Evolutionary conservation across 768 basidiomycete genomes (phyloP), one percentile per base, ranked within the genome.

Genomic region (Rhodotorula graminis): DNA sequence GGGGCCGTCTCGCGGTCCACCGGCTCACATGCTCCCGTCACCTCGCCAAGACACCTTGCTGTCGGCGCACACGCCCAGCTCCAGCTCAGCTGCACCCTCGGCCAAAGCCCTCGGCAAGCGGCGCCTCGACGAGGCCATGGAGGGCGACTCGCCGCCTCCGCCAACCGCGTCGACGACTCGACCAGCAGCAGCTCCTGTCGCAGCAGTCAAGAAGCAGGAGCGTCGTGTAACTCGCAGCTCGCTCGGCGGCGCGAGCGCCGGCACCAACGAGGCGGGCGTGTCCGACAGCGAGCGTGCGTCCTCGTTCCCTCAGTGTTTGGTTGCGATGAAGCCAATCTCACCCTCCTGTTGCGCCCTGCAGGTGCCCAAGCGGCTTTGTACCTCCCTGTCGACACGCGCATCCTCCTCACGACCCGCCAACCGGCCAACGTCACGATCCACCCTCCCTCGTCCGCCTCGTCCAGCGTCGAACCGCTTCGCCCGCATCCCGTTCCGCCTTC

Each of bases 41-140:
- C 50, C 50, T 25, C 50, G 11, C 25, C 25, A 6, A 23, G 23
- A 25, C 50, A 3, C 25, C 3, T 6, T n/a, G 3, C 11, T n/a
- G 1, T 29, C 56, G 56, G 29, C 56, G 8, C 19, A 37, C 2
- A 21, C 33, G 56, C 14, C 33, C 12, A 11, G 10, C 27, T 19
- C 56, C 10, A 12, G 19, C 7, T 9, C 56, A 5, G 33, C 31
- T 4, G 56, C 12, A 6, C 71, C 67, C 0, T 72, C 71, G 7
- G 37, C n/a, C 23, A 69, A 52, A 2, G 72, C 68, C 3, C 68
- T 73, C 44, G 72, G 72, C 25, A 72, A 72, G 60, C 62, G 67
- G 23, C 58, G 25, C 37, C 21, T 23, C 40, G 53, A 27, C 44
- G 64, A 29, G 10, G 5, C 15, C 16, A 10, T 12, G n/a, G 12